Percentiles rank a stretch among this genome's conserved stretches.
These are phyloP conservation scores for Parathielavia appendiculata DNA, from an alignment of 495 filamentous ascomycete genomes.

Conservation along the genomic window DNA sequence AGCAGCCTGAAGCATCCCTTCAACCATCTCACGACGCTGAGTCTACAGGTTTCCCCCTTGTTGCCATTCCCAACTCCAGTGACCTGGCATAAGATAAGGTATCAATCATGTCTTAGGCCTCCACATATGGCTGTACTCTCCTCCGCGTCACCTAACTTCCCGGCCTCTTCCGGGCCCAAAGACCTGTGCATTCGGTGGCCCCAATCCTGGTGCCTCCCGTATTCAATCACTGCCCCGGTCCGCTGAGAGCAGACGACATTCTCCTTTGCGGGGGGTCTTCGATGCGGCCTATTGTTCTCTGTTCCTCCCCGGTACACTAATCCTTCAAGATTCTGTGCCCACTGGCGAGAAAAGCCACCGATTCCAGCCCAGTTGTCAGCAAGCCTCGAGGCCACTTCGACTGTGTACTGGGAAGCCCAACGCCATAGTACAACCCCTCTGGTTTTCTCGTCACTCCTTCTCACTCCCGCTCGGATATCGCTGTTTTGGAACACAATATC, in stretches of 20 bases:
- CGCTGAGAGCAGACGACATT: background rate
- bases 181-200: constrained; percentile 6
- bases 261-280: background rate
- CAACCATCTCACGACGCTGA: background rate
- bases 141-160: constrained; percentile 3
- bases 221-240: background rate
- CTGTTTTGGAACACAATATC: no score
- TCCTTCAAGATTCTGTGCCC: background rate
- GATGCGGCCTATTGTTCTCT: background rate
- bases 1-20: no score
- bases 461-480: background rate
- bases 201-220: background rate
- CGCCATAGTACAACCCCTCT: background rate
- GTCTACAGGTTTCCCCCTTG: background rate
- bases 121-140: constrained; percentile 4
- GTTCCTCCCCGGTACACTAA: background rate
- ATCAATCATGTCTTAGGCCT: background rate
- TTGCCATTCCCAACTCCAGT: background rate
- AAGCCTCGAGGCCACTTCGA: background rate
- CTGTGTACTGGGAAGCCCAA: background rate
- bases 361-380: background rate
- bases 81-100: background rate
- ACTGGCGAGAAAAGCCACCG: background rate
- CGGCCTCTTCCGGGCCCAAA: background rate
- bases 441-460: background rate